Base-by-base conservation (phyloP, 163 green algal species). In the Scenedesmus sp. region DNA sequence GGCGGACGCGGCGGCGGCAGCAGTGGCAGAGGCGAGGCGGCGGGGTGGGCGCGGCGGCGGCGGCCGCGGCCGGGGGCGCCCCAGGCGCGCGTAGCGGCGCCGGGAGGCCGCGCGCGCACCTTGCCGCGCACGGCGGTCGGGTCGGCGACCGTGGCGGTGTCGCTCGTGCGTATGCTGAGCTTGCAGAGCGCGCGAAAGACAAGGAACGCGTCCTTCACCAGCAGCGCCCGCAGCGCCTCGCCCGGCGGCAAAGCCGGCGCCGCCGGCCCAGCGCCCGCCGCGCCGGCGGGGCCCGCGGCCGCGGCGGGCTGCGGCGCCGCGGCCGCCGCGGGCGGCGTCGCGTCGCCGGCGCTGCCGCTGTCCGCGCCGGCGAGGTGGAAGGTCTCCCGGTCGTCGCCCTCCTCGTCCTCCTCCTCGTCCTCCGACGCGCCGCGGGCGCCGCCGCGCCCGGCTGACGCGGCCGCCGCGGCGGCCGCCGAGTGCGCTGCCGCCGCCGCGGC, bases 151-250 rank as follows among this genome's bases (percentile, higher is more conserved):
- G 86, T 81, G 4, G 84, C 67, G 9, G 77, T 74, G 36, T 96
- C 91, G 7, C 87, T 87, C 18, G 89, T 95, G 20, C 92, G 88
- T 42, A 97, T 97, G 60, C 90, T 96, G 57, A 99, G 91, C 87
- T 98, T 98, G 88, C 96, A 99, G 58, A 99, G 90, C 34, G 96
- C 93, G 2, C 96, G 85, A 81, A 99, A 98, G 45, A 99, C 95
- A n/a, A 99, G 86, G 86, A 97, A 98, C 2, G 95, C 96, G 73
- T 99, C 96, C 57, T 94, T 93, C 81, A 92, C 81, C 73, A 98
- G 86, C 51, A 92, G 47, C 18, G 53, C 70, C 2, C 36, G 58
- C 15, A 42, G 54, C 22, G 58, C 36, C 60, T 33, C 31, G 29
- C 3, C 65, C 26, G 67, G 39, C 13, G 17, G 10, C 31, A 51